A percentile compares a stretch with the other conserved stretches of the same genome.
These are phyloP conservation scores for Aspergillus nidulans DNA, from an alignment of 495 filamentous ascomycete genomes.

Conservation along the genomic window DNA sequence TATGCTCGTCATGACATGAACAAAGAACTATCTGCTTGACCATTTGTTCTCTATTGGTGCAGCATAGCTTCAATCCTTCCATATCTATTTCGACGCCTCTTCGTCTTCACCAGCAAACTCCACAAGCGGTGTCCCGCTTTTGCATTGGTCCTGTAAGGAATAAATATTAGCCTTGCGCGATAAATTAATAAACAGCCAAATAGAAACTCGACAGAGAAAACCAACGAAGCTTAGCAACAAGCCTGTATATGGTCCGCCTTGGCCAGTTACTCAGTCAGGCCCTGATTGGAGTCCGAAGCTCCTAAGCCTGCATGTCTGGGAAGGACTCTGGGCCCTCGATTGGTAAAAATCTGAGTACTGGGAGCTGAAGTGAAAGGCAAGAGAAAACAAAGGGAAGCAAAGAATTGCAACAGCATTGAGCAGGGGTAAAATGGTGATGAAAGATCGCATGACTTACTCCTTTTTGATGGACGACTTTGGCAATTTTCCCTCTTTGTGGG, in stretches of 20 bases:
- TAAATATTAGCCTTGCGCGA: slow-evolving; percentile 26
- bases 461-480: slow-evolving; percentile 76
- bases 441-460: slow-evolving; percentile 61
- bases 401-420: neutral
- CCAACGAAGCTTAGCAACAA: neutral
- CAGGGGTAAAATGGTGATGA: neutral
- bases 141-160: slow-evolving; percentile 50
- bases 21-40: neutral
- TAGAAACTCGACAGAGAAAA: no score
- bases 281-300: no score
- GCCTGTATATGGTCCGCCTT: no score
- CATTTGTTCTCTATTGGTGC: no score
- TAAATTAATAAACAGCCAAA: neutral
- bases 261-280: no score
- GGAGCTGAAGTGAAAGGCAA: no score
- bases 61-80: neutral
- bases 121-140: slow-evolving; percentile 54
- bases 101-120: slow-evolving; percentile 40
- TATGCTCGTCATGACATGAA: neutral
- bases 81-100: slow-evolving; percentile 1
- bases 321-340: no score
- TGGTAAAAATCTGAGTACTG: no score
- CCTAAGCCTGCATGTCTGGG: no score
- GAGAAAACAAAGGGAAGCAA: neutral
- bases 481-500: slow-evolving; percentile 75